Base-by-base conservation (phyloP, 805 yeast species). In the Pichia nanzhaoensis region DNA sequence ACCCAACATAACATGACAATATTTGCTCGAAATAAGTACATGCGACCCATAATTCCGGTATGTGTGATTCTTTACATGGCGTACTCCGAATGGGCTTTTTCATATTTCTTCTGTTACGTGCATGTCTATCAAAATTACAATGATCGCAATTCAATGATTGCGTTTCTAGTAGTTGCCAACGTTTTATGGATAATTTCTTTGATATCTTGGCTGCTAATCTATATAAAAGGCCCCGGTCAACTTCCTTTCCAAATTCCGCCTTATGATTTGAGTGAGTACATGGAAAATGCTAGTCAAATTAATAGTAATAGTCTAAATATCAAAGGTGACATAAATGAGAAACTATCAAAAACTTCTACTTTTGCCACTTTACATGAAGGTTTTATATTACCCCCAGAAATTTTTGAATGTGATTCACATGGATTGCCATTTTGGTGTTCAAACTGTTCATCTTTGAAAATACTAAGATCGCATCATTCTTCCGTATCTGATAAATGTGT, bases 361-460 rank as follows among this genome's bases (percentile, higher is more conserved):
- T 17, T 10, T 28, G 16, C 36, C 9, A 27, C 34, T 3, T 9
- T 21, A 19, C 24, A 31, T 27, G 33, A 35, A 12, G 33, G 41
- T 24, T 56, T 67, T 9, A 59, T 65, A 3, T 57, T 59, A 0
- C 71, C 80, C 1, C 93, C 95, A 0, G 68, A 61, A 1, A 65
- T 71, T 20, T 90, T 87, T 57, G 57, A 72, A 16, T 84, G 95
- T 59, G 89, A 84, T 58, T 66, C 65, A 9, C 70, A 74, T 46
- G 97, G 98, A 0, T 77, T 73, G 51, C 95, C 96, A 0, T 67
- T 68, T 22, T 90, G 85, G 80, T 88, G 96, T 56, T 63, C 82
- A 1, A 60, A 65, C 10, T 86, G 96, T 58, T 67, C 74, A 39
- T 72, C 82, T 5, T 61, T 85, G 27, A 87, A 85, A 56, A 70